Conservation (phyloP, 1,284 basidiomycete genomes). For the Ceratobasidium sp. region DNA sequence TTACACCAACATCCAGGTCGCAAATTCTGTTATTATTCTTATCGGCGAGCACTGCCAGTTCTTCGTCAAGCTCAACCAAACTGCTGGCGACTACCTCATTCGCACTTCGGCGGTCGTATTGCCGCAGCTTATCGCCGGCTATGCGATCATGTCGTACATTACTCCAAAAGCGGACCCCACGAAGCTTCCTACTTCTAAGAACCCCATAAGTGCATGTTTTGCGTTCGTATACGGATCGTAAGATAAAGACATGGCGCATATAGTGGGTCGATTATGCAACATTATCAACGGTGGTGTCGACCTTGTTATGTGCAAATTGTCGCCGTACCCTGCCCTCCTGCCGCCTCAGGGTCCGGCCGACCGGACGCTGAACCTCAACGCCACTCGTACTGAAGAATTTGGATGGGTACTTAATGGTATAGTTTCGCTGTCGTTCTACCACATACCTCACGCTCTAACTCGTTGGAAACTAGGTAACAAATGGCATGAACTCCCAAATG, state of each 20-base stretch:
- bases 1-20: constrained; percentile 35
- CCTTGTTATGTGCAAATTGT: constrained; percentile 17
- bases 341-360: constrained; percentile 33
- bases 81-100: constrained; percentile 42
- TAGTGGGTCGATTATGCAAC: constrained; percentile 44
- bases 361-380: constrained; percentile 23
- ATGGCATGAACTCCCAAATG: constrained; percentile 14
- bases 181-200: constrained; percentile 25
- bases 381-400: constrained; percentile 16
- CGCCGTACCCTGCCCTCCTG: constrained; percentile 23
- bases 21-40: constrained; percentile 24
- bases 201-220: neutral
- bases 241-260: neutral
- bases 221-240: neutral
- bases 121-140: constrained; percentile 44
- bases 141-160: constrained; percentile 40
- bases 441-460: neutral
- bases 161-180: constrained; percentile 15
- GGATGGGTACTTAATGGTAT: constrained; percentile 32
- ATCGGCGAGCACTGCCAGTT: constrained; percentile 42
- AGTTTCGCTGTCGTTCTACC: neutral
- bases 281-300: constrained; percentile 31
- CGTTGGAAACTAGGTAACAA: neutral
- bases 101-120: constrained; percentile 29
- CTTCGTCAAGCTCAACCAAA: constrained; percentile 45